A percentile compares a stretch with the other conserved stretches of the same genome.
phyloP scores from a whole-genome alignment of 2,329 filamentous ascomycete species.

The Penicillium capsulatum region DNA sequence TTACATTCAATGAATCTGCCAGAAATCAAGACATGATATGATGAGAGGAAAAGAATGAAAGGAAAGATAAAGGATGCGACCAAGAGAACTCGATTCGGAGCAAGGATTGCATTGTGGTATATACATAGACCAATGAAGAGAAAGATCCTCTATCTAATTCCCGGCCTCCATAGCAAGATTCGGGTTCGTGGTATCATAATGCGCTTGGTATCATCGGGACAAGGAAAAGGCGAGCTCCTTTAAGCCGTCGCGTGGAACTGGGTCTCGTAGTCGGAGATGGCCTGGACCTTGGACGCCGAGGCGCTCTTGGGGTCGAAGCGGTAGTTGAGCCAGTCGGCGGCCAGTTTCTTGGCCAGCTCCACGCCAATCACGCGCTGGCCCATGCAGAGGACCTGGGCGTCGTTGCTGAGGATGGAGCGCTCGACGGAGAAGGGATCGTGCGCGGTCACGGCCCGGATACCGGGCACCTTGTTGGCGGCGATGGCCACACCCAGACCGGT shows the following conservation, averaged over 20 bases:
- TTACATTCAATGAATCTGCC: background rate
- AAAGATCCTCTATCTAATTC: slow-evolving; percentile 16
- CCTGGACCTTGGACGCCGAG: slow-evolving; percentile 58
- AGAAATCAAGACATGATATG: too few species aligned
- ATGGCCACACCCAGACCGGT: slow-evolving; percentile 86
- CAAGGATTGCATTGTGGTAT: slow-evolving; percentile 15
- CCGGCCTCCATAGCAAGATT: slow-evolving; percentile 14
- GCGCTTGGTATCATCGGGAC: slow-evolving; percentile 16
- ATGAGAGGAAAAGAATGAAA: too few species aligned
- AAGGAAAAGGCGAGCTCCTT: background rate
- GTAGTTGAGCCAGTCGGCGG: slow-evolving; percentile 79
- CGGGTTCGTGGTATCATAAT: slow-evolving; percentile 32
- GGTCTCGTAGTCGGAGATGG: slow-evolving; percentile 42
- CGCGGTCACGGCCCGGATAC: slow-evolving; percentile 80
- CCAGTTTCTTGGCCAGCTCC: slow-evolving; percentile 72
- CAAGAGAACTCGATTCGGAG: background rate
- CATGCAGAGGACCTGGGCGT: slow-evolving; percentile 83
- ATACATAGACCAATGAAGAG: slow-evolving; percentile 11
- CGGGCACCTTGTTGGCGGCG: slow-evolving; percentile 80
- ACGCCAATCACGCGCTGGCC: slow-evolving; percentile 78
- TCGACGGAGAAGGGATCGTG: slow-evolving; percentile 84
- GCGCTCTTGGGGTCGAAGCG: slow-evolving; percentile 66
- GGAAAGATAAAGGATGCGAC: too few species aligned
- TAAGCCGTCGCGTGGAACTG: slow-evolving; percentile 27
- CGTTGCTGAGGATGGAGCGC: slow-evolving; percentile 73